Evolutionary conservation across 2,329 filamentous ascomycete species (phyloP).

Genomic region (Beauveria asiatica): DNA sequence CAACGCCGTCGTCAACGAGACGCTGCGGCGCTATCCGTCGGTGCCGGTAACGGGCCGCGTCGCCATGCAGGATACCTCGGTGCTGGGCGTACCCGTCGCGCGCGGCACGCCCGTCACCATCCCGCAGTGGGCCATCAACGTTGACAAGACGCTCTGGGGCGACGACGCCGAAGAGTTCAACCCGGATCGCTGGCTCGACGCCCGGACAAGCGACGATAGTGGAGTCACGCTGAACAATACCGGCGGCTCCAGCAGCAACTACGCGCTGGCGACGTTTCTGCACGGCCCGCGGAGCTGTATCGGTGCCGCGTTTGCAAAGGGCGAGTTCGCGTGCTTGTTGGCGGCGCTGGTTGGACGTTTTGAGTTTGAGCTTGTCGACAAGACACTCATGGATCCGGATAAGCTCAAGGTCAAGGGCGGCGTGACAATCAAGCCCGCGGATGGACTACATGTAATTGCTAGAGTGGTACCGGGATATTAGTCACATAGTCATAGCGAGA

Average conservation of each 20-base stretch:
- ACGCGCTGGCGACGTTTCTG: slow-evolving; percentile 71
- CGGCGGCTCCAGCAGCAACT: slow-evolving; percentile 69
- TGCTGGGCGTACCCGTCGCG: slow-evolving; percentile 58
- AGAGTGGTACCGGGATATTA: slow-evolving; percentile 57
- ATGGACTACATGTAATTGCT: slow-evolving; percentile 62
- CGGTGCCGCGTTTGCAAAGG: slow-evolving; percentile 68
- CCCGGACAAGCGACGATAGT: slow-evolving; percentile 18
- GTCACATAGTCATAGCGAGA: neutral
- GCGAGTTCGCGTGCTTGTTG: slow-evolving; percentile 77
- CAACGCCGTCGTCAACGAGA: slow-evolving; percentile 61
- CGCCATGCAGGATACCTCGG: slow-evolving; percentile 53
- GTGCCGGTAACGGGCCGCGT: slow-evolving; percentile 64
- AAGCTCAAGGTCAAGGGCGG: slow-evolving; percentile 60
- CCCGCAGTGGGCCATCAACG: slow-evolving; percentile 60
- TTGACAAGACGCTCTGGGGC: slow-evolving; percentile 64
- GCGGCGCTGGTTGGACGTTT: slow-evolving; percentile 72
- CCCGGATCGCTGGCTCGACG: slow-evolving; percentile 65
- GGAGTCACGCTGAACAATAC: slow-evolving; percentile 17
- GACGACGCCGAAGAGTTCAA: slow-evolving; percentile 65
- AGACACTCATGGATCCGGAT: slow-evolving; percentile 56
- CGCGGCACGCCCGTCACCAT: slow-evolving; percentile 63
- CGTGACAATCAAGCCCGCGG: slow-evolving; percentile 63
- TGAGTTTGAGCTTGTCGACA: slow-evolving; percentile 47
- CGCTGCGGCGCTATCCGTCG: slow-evolving; percentile 63
- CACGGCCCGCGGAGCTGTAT: slow-evolving; percentile 85